A percentile compares a stretch with the other conserved stretches of the same genome.
These are phyloP conservation scores for Immersiporthe knoxdaviesiana DNA, from an alignment of 2,329 filamentous ascomycete genomes.

Conservation along the genomic window DNA sequence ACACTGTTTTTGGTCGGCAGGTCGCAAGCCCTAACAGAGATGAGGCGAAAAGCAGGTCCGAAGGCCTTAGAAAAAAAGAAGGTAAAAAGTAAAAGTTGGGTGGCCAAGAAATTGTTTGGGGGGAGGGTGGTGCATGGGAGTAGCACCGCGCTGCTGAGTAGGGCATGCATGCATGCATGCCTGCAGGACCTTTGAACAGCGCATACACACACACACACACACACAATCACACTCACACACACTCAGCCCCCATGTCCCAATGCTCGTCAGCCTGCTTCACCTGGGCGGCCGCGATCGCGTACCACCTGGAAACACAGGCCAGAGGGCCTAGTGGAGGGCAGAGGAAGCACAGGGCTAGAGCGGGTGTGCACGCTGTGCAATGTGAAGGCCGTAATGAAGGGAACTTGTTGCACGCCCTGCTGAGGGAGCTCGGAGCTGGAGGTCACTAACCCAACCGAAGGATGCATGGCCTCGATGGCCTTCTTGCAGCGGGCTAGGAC, in stretches of 20 bases:
- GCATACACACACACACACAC: slow-evolving; percentile 21
- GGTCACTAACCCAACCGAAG: neutral
- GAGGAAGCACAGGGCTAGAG: slow-evolving; percentile 12
- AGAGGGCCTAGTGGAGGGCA: slow-evolving; percentile 11
- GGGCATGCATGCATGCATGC: slow-evolving; percentile 25
- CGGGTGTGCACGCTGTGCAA: slow-evolving; percentile 17
- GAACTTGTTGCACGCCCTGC: slow-evolving; percentile 25
- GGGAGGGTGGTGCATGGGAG: slow-evolving; percentile 12
- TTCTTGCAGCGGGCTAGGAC: neutral
- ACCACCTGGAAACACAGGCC: slow-evolving; percentile 13
- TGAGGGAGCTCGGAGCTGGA: slow-evolving; percentile 9
- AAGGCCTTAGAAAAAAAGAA: slow-evolving; percentile 27
- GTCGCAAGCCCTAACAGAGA: slow-evolving; percentile 18
- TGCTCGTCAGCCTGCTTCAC: slow-evolving; percentile 20
- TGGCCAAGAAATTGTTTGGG: neutral
- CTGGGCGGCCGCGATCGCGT: slow-evolving; percentile 22
- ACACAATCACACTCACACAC: neutral
- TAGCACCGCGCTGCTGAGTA: slow-evolving; percentile 18
- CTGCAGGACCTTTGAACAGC: slow-evolving; percentile 20
- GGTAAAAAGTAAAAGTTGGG: neutral
- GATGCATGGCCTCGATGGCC: neutral
- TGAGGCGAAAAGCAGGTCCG: slow-evolving; percentile 12
- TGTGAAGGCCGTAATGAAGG: neutral
- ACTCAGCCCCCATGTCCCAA: slow-evolving; percentile 11
- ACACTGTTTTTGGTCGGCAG: slow-evolving; percentile 32